Base-by-base conservation (phyloP, 2,329 filamentous ascomycete genomes). In the Parastagonospora nodorum region DNA sequence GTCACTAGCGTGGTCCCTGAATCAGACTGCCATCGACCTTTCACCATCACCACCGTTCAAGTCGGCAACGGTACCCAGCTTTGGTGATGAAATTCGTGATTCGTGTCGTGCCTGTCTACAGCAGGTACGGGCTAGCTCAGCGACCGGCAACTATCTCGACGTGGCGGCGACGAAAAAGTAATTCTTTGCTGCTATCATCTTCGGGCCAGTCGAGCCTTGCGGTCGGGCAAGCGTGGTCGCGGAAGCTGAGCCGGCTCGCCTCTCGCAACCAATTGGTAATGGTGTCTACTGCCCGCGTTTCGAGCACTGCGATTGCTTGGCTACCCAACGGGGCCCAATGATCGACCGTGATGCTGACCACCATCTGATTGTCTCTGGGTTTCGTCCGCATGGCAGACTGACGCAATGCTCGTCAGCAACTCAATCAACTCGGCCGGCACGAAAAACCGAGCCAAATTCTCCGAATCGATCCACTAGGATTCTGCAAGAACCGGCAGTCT, bases 241-340 rank as follows among this genome's bases (percentile, higher is more conserved):
- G 61, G 63, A 49, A 44, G 30, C 24, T 27, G 39, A 43, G 51
- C 58, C 58, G 57, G 11, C 54, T 64, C 60, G 61, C 61, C 61
- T 61, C 52, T 39, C 33, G 10, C 37, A 45, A 52, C 52, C 49
- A 30, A 59, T 55, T 53, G 35, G 43, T 45, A 48, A 51, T 51
- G 40, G 42, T 24, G 24, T 33, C 38, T 36, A 10, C 14, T 42
- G 16, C 38, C 19, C 29, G 27, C 9, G 24, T 14, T 31, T 41
- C 42, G 29, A 31, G 32, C 45, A 47, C 51, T 49, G 49, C 49
- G 45, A 36, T 45, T 48, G 48, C 48, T 8, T 37, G 35, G 14
- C 14, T 8, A 24, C 19, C 19, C 19, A 24, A 24, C 19, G 19
- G 19, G 19, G 19, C 19, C 19, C 19, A 24, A 24, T 24, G 19